These are phyloP conservation scores for Glaciozyma martinii DNA, from an alignment of 768 basidiomycete genomes.

Conservation along the genomic window DNA sequence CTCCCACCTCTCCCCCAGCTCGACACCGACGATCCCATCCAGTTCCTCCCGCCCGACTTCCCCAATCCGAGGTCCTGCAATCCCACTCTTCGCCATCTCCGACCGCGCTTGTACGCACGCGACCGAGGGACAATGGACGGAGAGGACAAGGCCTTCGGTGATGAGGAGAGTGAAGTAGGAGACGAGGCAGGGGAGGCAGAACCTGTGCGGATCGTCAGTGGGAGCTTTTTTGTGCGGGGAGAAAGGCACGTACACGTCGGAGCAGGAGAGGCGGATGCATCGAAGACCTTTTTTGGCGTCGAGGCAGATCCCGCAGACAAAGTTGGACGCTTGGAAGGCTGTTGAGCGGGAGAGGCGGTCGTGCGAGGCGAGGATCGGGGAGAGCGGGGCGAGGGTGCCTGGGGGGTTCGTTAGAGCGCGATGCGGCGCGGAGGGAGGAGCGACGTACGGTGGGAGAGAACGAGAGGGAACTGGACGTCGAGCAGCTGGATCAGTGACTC, in stretches of 20 bases:
- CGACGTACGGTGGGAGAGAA: not conserved
- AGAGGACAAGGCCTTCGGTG: constrained; percentile 31
- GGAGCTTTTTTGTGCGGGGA: not conserved
- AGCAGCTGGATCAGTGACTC: constrained; percentile 8
- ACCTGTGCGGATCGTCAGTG: constrained; percentile 12
- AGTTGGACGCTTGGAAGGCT: not conserved
- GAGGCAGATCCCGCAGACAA: constrained; percentile 16
- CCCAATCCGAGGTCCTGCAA: not conserved
- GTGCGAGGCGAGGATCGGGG: not conserved
- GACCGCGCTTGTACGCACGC: not conserved
- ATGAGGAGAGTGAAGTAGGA: constrained; percentile 33
- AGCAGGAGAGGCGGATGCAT: constrained; percentile 12
- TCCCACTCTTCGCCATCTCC: not conserved
- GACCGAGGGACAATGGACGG: constrained; percentile 28
- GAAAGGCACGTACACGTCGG: not conserved
- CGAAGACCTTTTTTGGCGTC: constrained; percentile 4
- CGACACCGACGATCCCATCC: constrained; percentile 25
- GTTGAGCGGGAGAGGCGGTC: not conserved
- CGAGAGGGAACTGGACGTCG: constrained; percentile 7
- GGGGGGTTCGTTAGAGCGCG: not conserved
- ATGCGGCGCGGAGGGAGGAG: not conserved
- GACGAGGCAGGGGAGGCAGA: constrained; percentile 29
- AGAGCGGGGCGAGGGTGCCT: not conserved
- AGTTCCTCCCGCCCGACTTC: constrained; percentile 25
- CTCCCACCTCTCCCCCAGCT: constrained; percentile 24